phyloP scores from a whole-genome alignment of 2,329 filamentous ascomycete species.

The Lachnellula suecica region DNA sequence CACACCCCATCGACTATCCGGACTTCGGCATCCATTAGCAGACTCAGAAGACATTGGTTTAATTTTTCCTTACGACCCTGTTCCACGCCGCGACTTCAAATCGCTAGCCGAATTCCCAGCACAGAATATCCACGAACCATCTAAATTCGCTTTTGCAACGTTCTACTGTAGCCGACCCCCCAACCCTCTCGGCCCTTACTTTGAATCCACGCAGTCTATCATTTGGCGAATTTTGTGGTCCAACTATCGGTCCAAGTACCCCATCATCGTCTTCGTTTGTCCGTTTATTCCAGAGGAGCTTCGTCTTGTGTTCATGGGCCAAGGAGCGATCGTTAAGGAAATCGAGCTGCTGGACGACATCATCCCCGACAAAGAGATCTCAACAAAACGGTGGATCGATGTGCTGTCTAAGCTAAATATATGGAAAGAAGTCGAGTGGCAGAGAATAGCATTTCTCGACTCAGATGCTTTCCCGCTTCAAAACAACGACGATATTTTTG shows the following conservation, averaged over 20 bases:
- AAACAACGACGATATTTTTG: constrained; percentile 17
- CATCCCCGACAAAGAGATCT: background rate
- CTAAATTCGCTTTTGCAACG: constrained; percentile 11
- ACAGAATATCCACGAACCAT: constrained; percentile 5
- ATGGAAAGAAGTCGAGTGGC: constrained; percentile 15
- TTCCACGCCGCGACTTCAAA: constrained; percentile 5
- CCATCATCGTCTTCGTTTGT: constrained; percentile 17
- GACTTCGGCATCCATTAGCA: background rate
- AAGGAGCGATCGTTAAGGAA: constrained; percentile 14
- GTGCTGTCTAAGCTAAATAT: constrained; percentile 17
- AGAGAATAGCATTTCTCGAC: constrained; percentile 9
- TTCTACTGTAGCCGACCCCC: constrained; percentile 14
- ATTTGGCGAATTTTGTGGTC: constrained; percentile 18
- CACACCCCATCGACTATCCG: background rate
- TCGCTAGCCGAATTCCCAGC: background rate
- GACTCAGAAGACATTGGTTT: constrained; percentile 4
- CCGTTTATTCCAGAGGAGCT: constrained; percentile 10
- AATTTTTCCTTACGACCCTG: background rate
- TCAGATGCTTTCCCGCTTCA: constrained; percentile 15
- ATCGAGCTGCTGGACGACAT: constrained; percentile 11
- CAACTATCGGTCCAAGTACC: constrained; percentile 5
- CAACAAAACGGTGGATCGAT: constrained; percentile 13
- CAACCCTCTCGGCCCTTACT: constrained; percentile 12
- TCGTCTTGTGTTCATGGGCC: constrained; percentile 8
- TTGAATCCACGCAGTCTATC: constrained; percentile 14